Percentiles rank a stretch among this genome's conserved stretches.
These are phyloP conservation scores for Chrysoporthe deuterocubensis DNA, from an alignment of 2,329 filamentous ascomycete species.

Conservation along the genomic window DNA sequence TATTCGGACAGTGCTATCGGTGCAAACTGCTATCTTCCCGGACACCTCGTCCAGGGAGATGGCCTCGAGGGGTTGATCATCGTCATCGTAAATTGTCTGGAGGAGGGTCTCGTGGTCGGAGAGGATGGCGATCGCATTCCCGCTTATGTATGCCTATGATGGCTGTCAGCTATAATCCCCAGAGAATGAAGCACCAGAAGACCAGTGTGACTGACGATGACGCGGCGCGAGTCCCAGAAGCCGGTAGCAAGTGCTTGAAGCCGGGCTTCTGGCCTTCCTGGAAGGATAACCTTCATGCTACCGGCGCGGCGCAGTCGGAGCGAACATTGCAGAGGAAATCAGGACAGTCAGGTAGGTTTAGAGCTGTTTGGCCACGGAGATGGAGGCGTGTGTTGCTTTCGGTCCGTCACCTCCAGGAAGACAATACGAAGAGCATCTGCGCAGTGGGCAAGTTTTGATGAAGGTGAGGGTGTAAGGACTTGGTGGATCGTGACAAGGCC, in stretches of 20 bases:
- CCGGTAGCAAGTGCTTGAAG: conserved; percentile 53
- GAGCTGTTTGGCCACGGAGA: neutral
- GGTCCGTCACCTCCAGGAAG: neutral
- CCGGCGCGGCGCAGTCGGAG: conserved; percentile 26
- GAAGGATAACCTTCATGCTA: conserved; percentile 53
- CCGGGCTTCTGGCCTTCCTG: conserved; percentile 52
- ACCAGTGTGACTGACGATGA: conserved; percentile 38
- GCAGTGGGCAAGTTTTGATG: neutral
- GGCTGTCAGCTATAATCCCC: neutral
- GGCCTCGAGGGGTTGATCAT: conserved; percentile 68
- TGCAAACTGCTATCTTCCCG: conserved; percentile 83
- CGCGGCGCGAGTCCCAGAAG: conserved; percentile 46
- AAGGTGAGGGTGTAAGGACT: neutral
- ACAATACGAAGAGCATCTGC: neutral
- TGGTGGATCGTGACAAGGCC: conserved; percentile 7
- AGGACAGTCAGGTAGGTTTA: neutral
- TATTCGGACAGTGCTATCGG: conserved; percentile 68
- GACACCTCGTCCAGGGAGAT: conserved; percentile 80
- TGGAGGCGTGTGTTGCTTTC: neutral
- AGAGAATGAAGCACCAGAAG: conserved; percentile 17
- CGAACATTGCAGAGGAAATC: conserved; percentile 22
- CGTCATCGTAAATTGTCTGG: conserved; percentile 90
- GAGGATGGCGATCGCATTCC: conserved; percentile 84
- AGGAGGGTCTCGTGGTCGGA: conserved; percentile 73
- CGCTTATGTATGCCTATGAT: conserved; percentile 81